Evolutionary conservation across 495 filamentous ascomycete species (phyloP).

Genomic region (Polyplosphaeria fusca): DNA sequence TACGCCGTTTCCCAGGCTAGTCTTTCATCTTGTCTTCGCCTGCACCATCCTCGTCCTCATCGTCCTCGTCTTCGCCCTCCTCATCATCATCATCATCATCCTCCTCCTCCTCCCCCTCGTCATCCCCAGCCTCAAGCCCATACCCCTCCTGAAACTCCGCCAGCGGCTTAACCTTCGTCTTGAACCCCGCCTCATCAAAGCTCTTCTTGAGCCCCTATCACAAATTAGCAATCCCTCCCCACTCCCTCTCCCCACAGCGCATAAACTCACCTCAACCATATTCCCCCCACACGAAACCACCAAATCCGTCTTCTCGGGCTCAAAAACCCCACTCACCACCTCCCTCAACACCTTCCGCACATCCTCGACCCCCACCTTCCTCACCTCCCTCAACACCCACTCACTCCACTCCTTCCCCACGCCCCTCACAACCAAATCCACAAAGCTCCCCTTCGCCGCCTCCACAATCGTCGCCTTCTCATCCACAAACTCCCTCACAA

Average conservation of each 20-base stretch:
- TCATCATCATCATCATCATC: constrained; percentile 54
- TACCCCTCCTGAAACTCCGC: constrained; percentile 88
- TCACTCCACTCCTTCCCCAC: constrained; percentile 76
- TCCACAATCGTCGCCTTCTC: constrained; percentile 77
- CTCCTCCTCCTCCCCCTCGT: constrained; percentile 45
- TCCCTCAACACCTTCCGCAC: constrained; percentile 71
- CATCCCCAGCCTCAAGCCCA: constrained; percentile 69
- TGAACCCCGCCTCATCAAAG: constrained; percentile 73
- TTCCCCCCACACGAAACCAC: constrained; percentile 84
- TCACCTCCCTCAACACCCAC: constrained; percentile 69
- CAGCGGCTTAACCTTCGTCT: constrained; percentile 68
- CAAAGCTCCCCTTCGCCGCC: constrained; percentile 78
- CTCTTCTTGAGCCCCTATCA: constrained; percentile 64
- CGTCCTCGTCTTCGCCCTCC: constrained; percentile 23
- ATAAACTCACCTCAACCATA: constrained; percentile 70
- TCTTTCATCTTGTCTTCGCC: constrained; percentile 12
- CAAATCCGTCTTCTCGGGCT: constrained; percentile 70
- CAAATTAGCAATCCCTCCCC: not conserved
- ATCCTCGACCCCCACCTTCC: constrained; percentile 71
- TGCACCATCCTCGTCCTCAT: constrained; percentile 3
- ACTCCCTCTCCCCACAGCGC: not conserved
- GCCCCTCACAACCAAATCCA: constrained; percentile 72
- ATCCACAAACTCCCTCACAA: constrained; percentile 80
- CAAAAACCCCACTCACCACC: constrained; percentile 74
- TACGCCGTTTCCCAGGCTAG: too few relatives aligned